Evolutionary conservation across 805 yeast genomes (phyloP), one percentile per base, ranked within the genome.

Genomic region (Candida broadrunensis): DNA sequence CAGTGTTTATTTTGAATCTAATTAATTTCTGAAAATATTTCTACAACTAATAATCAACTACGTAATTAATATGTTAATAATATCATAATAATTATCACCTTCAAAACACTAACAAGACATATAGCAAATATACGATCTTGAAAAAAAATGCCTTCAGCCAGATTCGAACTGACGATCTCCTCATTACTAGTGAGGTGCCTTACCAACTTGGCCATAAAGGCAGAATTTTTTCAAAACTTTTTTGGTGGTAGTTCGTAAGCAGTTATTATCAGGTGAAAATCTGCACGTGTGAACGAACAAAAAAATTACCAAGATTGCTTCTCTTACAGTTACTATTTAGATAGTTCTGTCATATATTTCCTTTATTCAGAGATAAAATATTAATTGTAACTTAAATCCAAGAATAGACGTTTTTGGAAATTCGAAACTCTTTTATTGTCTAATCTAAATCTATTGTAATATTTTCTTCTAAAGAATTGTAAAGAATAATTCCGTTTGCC

Each of bases 401-500:
- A 21, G 25, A 21, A 11, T 21, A 21, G n/a, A n/a, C n/a, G n/a
- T n/a, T n/a, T n/a, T n/a, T n/a, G n/a, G n/a, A n/a, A n/a, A n/a
- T n/a, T n/a, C n/a, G n/a, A n/a, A n/a, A n/a, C n/a, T n/a, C n/a
- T n/a, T n/a, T n/a, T n/a, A n/a, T n/a, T 26, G 6, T 26, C 29
- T 26, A 26, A 9, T 26, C 12, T 13, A 11, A 11, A 13, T 26
- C 29, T 26, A 9, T 26, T 9, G 29, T 5, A 11, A n/a, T 7
- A 13, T 8, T 8, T 26, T 26, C 12, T 11, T 21, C 29, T 9
- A 11, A 23, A 12, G 58, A 52, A 44, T 57, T 52, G 42, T 50
- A 64, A 32, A 65, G 44, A 8, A 63, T 52, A 39, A 66, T 65
- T 12, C 71, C 71, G 42, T 67, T 67, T 20, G 60, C 64, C 38